Conservation (phyloP, 345 rosid genomes). For the Euphorbia lathyris region DNA sequence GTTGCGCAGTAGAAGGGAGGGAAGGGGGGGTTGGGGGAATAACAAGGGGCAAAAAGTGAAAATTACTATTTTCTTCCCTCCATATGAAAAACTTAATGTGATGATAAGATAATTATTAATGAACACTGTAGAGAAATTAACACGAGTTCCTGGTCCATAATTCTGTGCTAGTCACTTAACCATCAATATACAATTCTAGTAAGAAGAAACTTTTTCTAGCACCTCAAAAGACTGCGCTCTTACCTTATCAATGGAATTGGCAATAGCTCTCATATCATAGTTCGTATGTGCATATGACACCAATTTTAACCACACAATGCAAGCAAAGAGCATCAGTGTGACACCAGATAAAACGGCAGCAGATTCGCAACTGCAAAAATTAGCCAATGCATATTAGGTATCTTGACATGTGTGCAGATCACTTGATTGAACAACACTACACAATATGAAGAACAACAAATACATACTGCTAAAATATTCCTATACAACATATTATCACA, state of each 20-base stretch:
- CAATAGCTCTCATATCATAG: constrained; percentile 70
- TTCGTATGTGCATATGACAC: constrained; percentile 93
- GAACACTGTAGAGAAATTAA: no score
- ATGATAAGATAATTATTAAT: neutral
- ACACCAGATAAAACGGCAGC: constrained; percentile 85
- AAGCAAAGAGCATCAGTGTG: constrained; percentile 86
- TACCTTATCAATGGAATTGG: constrained; percentile 70
- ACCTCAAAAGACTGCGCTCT: neutral
- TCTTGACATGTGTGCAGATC: neutral
- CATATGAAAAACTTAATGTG: neutral
- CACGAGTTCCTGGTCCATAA: neutral
- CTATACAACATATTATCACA: neutral
- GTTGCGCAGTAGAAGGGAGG: neutral
- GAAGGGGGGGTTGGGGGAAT: neutral
- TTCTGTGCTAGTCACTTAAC: neutral
- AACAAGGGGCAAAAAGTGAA: neutral
- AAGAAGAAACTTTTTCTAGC: neutral
- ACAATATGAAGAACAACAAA: neutral
- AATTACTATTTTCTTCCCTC: neutral
- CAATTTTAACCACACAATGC: constrained; percentile 95
- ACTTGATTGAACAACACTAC: neutral
- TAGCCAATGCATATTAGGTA: constrained; percentile 10
- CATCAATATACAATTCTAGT: neutral
- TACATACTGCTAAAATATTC: neutral
- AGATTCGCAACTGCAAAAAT: constrained; percentile 75